These are phyloP conservation scores for Cystobasidium tubakii DNA, from an alignment of 768 basidiomycete species.

Conservation along the genomic window DNA sequence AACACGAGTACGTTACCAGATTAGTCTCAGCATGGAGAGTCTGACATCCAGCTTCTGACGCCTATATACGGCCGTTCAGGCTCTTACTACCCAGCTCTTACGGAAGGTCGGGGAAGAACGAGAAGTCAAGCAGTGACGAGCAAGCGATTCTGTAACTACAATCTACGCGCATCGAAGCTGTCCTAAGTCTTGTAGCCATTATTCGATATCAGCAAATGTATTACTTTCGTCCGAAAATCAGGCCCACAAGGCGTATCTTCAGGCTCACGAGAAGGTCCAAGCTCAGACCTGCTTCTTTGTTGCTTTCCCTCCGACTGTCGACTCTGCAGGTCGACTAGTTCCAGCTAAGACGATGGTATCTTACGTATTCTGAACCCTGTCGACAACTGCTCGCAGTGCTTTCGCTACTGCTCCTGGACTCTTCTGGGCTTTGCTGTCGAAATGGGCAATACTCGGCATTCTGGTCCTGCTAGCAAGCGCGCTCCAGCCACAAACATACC, in stretches of 20 bases:
- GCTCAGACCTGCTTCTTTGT: not conserved
- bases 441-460: not conserved
- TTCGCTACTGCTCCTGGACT: not conserved
- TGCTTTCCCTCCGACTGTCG: not conserved
- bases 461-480: not conserved
- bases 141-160: too few relatives aligned
- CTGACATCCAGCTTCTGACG: not conserved
- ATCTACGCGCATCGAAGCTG: too few relatives aligned
- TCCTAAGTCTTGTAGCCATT: too few relatives aligned
- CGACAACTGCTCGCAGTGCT: too few relatives aligned
- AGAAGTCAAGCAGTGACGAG: not conserved
- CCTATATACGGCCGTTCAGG: not conserved
- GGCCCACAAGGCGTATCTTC: too few relatives aligned
- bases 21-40: not conserved
- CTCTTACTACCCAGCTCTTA: not conserved
- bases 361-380: too few relatives aligned
- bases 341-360: not conserved
- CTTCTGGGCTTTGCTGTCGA: not conserved
- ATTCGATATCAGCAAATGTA: too few relatives aligned
- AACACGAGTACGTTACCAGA: not conserved
- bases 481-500: not conserved
- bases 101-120: not conserved
- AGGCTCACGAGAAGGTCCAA: not conserved
- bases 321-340: not conserved
- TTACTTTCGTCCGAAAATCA: too few relatives aligned